These are phyloP conservation scores for Paramecium sonneborni DNA, from an alignment of 73 alveolate genomes.

Conservation along the genomic window DNA sequence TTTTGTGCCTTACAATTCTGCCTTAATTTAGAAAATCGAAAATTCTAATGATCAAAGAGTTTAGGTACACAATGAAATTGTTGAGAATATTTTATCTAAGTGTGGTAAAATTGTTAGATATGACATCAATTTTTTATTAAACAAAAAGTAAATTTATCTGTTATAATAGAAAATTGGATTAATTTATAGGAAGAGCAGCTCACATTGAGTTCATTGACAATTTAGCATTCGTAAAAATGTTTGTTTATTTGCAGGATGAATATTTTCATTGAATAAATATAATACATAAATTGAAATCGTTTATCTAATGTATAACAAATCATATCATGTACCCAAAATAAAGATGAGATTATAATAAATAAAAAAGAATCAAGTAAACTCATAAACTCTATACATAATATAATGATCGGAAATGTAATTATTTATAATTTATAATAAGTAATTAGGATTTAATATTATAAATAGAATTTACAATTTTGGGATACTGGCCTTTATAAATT, in stretches of 20 bases:
- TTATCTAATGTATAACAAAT: neutral
- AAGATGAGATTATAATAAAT: neutral
- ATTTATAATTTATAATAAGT: too few species aligned
- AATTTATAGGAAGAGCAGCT: conserved; percentile 87
- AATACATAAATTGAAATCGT: neutral
- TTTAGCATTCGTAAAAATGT: conserved; percentile 76
- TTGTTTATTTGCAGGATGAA: conserved; percentile 77
- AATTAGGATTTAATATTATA: too few species aligned
- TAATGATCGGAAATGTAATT: neutral
- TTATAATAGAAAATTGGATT: conserved; percentile 68
- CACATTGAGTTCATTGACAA: conserved; percentile 85
- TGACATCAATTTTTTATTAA: conserved; percentile 79
- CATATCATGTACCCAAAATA: too few species aligned
- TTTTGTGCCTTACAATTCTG: conserved; percentile 81
- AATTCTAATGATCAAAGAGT: conserved; percentile 69
- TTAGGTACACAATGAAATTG: conserved; percentile 72
- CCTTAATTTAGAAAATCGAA: conserved; percentile 68
- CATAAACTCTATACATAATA: too few species aligned
- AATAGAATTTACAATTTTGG: too few species aligned
- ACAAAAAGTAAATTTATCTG: conserved; percentile 37
- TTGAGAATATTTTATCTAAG: conserved; percentile 71
- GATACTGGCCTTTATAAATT: too few species aligned
- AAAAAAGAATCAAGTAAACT: neutral
- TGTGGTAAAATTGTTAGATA: conserved; percentile 74
- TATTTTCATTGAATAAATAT: conserved; percentile 52